phyloP scores from a whole-genome alignment of 2,329 filamentous ascomycete species.

The Ascocoryne sarcoides region DNA sequence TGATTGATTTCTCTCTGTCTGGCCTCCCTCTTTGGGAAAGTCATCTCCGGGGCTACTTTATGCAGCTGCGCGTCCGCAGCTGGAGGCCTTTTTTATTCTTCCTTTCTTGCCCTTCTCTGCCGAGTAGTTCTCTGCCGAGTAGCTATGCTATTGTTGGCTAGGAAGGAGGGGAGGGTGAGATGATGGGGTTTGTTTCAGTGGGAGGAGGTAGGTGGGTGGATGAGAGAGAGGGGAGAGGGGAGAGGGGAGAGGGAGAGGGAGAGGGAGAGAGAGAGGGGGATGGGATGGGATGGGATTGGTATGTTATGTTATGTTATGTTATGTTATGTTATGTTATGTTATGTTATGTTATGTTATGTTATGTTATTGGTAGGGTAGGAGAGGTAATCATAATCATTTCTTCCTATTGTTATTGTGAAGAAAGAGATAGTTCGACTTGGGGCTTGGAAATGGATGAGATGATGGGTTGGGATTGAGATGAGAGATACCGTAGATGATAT shows the following conservation, averaged over 20 bases:
- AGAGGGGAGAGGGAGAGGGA: background rate
- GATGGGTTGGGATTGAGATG: background rate
- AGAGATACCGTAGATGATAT: background rate
- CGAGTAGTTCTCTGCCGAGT: no score
- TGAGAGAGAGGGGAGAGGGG: background rate
- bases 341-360: background rate
- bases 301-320: background rate
- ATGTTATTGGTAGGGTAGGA: background rate
- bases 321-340: background rate
- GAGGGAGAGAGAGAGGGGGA: background rate
- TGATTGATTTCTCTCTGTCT: no score
- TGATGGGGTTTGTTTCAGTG: background rate
- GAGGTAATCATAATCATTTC: background rate
- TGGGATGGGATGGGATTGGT: background rate
- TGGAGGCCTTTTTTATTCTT: no score
- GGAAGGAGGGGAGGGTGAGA: background rate
- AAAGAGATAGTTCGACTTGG: background rate
- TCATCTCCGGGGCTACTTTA: conserved; percentile 17
- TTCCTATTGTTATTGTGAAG: no score
- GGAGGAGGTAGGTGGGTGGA: background rate
- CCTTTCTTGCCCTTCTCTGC: no score
- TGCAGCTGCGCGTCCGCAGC: conserved; percentile 14
- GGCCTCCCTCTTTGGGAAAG: conserved; percentile 12
- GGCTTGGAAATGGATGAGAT: no score
- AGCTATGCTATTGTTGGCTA: background rate